phyloP scores from a whole-genome alignment of 2,329 filamentous ascomycete species.

The Aspergillus chevalieri region DNA sequence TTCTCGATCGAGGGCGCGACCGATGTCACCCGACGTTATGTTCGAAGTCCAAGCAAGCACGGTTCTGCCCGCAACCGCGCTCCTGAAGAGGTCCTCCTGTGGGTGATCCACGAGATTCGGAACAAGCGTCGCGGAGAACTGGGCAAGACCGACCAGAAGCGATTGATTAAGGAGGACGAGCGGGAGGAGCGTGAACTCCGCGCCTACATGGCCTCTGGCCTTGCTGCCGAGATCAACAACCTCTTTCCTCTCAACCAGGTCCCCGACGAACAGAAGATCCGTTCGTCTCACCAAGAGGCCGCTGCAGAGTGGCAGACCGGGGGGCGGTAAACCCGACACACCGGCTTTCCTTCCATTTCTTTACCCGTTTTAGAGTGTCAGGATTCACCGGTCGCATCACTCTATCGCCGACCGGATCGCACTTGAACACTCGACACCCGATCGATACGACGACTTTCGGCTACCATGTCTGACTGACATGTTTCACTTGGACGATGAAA shows the following conservation, averaged over 20 bases:
- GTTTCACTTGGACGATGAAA: not conserved
- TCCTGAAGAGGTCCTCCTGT: constrained; percentile 82
- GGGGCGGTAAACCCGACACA: not conserved
- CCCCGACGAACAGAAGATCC: constrained; percentile 39
- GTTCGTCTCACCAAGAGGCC: constrained; percentile 30
- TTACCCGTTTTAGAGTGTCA: not conserved
- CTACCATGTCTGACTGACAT: not conserved
- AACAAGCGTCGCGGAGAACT: constrained; percentile 75
- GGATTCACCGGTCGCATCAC: not conserved
- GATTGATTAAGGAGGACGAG: constrained; percentile 43
- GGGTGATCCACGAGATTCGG: constrained; percentile 88
- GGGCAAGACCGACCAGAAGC: constrained; percentile 63
- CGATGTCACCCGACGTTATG: constrained; percentile 62
- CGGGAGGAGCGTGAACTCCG: constrained; percentile 44
- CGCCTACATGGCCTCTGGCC: constrained; percentile 39
- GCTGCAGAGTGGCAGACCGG: constrained; percentile 22
- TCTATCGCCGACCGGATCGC: not conserved
- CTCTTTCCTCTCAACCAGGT: constrained; percentile 27
- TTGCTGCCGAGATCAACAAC: constrained; percentile 41
- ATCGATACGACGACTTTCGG: not conserved
- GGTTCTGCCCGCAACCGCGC: constrained; percentile 70
- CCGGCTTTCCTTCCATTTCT: not conserved
- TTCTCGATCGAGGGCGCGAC: constrained; percentile 82
- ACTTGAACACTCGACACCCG: not conserved
- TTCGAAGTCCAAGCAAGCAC: constrained; percentile 48